These are phyloP conservation scores for Pogostemon cablin DNA, from an alignment of 257 asterid genomes.

Conservation along the genomic window DNA sequence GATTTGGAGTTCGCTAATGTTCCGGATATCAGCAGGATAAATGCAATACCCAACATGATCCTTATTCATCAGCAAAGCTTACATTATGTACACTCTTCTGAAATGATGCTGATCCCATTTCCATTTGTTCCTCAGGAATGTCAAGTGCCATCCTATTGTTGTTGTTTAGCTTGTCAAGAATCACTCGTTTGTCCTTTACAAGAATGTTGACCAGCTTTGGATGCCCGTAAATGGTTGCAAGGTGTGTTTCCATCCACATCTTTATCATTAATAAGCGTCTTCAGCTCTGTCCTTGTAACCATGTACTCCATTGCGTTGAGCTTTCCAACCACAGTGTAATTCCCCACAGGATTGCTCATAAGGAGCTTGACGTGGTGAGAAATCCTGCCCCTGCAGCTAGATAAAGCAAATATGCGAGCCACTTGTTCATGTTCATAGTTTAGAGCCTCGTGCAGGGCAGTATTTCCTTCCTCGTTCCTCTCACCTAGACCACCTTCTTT, in stretches of 20 bases:
- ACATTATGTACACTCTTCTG: constrained; percentile 25
- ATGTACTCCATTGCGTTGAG: constrained; percentile 37
- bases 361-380: constrained; percentile 46
- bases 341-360: constrained; percentile 49
- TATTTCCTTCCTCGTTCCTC: constrained; percentile 48
- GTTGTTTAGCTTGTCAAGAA: constrained; percentile 40
- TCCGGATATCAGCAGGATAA: constrained; percentile 59
- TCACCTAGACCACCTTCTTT: constrained; percentile 40
- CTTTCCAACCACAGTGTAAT: constrained; percentile 34
- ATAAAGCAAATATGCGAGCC: constrained; percentile 49
- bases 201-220: constrained; percentile 47
- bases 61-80: constrained; percentile 30
- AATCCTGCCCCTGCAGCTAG: constrained; percentile 65
- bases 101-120: constrained; percentile 39
- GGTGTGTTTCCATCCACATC: constrained; percentile 57
- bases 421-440: constrained; percentile 43
- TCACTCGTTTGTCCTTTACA: constrained; percentile 40
- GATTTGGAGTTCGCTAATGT: constrained; percentile 50
- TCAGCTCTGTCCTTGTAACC: constrained; percentile 50
- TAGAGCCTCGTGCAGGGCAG: constrained; percentile 53
- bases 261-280: constrained; percentile 48
- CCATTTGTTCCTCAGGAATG: constrained; percentile 55
- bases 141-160: constrained; percentile 50
- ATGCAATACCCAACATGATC: constrained; percentile 54
- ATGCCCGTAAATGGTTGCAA: constrained; percentile 48